Evolutionary conservation across 75 land plant genomes (phyloP).

Genomic region (Cunninghamia lanceolata): DNA sequence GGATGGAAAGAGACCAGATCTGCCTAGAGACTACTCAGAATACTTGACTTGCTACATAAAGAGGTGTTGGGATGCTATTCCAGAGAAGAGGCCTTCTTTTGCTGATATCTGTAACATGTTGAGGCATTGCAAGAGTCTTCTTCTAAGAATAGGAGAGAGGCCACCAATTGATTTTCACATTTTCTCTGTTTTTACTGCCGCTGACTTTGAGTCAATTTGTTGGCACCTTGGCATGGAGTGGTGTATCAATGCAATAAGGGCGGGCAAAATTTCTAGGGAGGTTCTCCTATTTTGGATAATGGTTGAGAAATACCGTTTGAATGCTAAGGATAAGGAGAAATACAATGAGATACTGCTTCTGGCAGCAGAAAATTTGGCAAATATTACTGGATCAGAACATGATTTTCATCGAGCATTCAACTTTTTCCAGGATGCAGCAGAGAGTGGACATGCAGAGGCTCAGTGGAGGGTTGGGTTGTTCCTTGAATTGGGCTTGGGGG

Average conservation of each 20-base stretch:
- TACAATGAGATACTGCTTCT: not conserved
- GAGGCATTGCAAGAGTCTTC: slow-evolving; percentile 11
- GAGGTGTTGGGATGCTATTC: slow-evolving; percentile 38
- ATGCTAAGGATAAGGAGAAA: not conserved
- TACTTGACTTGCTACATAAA: slow-evolving; percentile 43
- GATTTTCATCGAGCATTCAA: not conserved
- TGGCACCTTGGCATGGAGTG: not conserved
- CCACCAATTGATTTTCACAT: not conserved
- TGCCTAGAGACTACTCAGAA: slow-evolving; percentile 37
- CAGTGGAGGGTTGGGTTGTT: slow-evolving; percentile 1
- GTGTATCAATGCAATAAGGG: not conserved
- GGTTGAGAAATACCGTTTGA: not conserved
- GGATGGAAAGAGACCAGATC: slow-evolving; percentile 58
- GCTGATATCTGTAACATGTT: slow-evolving; percentile 16
- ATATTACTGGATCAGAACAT: not conserved
- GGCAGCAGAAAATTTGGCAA: not conserved
- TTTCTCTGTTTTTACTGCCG: not conserved
- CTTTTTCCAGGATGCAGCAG: slow-evolving; percentile 1
- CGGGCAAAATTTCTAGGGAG: not conserved
- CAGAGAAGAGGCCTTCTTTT: slow-evolving; percentile 11
- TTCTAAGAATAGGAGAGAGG: slow-evolving; percentile 6
- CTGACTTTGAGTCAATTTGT: not conserved
- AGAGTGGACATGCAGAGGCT: slow-evolving; percentile 2
- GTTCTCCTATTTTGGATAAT: not conserved
- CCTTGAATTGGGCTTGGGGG: not conserved